Evolutionary conservation across 257 asterid genomes (phyloP).

Genomic region (Rhazya stricta): DNA sequence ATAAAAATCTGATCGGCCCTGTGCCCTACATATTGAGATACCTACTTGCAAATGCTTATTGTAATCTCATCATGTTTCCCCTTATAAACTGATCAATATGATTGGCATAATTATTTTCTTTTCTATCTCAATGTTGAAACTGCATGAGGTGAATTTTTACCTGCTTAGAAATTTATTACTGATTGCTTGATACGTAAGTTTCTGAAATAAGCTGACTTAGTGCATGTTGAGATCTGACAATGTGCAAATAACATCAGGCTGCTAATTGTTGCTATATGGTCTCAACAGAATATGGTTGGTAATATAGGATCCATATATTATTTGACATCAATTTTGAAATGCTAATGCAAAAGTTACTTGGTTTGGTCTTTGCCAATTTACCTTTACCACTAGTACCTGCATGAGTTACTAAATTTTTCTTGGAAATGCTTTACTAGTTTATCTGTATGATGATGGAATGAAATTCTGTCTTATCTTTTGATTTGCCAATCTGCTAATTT

Average conservation of each 20-base stretch:
- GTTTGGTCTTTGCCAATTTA: not conserved
- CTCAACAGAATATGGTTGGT: not conserved
- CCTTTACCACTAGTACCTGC: not conserved
- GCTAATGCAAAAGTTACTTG: not conserved
- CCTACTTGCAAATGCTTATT: not conserved
- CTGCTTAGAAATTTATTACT: not conserved
- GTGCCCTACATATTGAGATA: not conserved
- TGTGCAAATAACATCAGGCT: not conserved
- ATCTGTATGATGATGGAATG: not conserved
- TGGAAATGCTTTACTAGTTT: not conserved
- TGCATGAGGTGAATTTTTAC: not conserved
- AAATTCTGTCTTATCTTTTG: not conserved
- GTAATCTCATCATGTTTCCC: not conserved
- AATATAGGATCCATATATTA: not conserved
- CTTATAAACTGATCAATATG: not conserved
- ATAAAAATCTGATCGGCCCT: not conserved
- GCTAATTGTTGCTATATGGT: not conserved
- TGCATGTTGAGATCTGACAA: not conserved
- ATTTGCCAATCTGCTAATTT: not conserved
- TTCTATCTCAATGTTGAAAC: not conserved
- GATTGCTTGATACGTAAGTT: not conserved
- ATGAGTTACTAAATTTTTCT: not conserved
- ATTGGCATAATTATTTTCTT: not conserved
- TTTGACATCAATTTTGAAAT: not conserved
- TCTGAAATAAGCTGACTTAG: not conserved